Evolutionary conservation across 768 basidiomycete genomes (phyloP), one percentile per base, ranked within the genome.

Genomic region (Termitomyces sp.): DNA sequence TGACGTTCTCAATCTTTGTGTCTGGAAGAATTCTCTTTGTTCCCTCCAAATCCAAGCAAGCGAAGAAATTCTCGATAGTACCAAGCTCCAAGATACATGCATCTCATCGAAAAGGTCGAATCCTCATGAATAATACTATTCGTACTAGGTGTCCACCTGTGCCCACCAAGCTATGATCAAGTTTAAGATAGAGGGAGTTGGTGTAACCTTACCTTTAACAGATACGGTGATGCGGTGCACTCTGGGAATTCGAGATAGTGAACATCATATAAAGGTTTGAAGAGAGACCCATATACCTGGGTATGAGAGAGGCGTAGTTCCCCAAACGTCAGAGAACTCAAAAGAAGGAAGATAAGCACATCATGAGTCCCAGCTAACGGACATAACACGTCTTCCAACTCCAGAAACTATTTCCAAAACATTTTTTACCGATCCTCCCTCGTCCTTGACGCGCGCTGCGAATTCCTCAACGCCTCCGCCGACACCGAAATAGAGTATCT

Each of bases 401-500:
- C 93, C 93, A 1, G 67, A 70, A 30, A 71, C 78, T 58, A 70
- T 75, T 63, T 90, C 86, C 79, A 83, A 86, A 1, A 93, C 79
- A 2, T 74, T 79, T 60, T 80, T 74, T 1, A 84, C 80, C 28
- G 58, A 68, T 0, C 81, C 85, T 11, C 65, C 68, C 17, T 65
- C 60, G 28, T 64, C 68, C 57, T 78, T 70, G 2, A 93, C 79
- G 6, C 75, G 77, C 26, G 70, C 65, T n/a, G 82, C 67, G 61
- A 96, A 96, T 57, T 86, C 89, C 12, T 79, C 69, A 26, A 95
- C 72, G 7, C 94, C 91, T 0, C 96, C 95, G 1, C 94, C 95
- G 4, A 98, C 93, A 7, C 96, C 96, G 67, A 98, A 98, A 67
- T 98, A 98, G 19, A 98, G 70, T 14, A 93, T 79, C 68, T 98